Evolutionary conservation across 2,329 filamentous ascomycete genomes (phyloP), one percentile per base, ranked within the genome.

Genomic region (Diaporthe capsici): DNA sequence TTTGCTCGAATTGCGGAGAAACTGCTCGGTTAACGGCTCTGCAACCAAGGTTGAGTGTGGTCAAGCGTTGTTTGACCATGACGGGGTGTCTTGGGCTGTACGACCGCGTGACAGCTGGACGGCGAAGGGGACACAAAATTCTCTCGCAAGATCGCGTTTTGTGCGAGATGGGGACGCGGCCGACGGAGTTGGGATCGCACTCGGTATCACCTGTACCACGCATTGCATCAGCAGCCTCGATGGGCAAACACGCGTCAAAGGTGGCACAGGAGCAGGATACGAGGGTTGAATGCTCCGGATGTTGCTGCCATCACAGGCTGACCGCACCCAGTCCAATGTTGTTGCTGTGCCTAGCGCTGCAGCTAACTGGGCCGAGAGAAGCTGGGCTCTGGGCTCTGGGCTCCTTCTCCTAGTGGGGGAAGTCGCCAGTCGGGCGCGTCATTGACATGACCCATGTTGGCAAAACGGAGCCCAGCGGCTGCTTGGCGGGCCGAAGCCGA

Each of bases 401-500:
- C 34, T 39, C 31, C 57, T 60, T 65, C 42, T 17, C 20, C 3
- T 9, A 25, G 42, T 34, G 61, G 61, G 42, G 61, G 17, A 31
- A n/a, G 61, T 10, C 39, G 61, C 61, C 61, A 53, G 47, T 68
- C 65, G 22, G 65, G 47, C 60, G 65, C 65, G 65, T 70, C 65
- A 70, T 70, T 42, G 65, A 70, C 65, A 37, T 70, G 15, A 31
- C 31, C 47, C 34, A 13, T 25, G 47, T 42, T n/a, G 49, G 65
- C 49, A 42, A 55, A 70, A 70, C 47, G 47, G 65, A 39, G 20
- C 31, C 22, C 34, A 70, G 22, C 25, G 47, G 31, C 31, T 39
- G 22, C 49, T 70, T 70, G 65, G 65, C 65, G 65, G 65, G 65
- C 63, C 63, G 63, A 51, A 68, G 63, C 63, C 63, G 63, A 68